Evolutionary conservation across 2,329 filamentous ascomycete genomes (phyloP).

Genomic region (Fusarium redolens): DNA sequence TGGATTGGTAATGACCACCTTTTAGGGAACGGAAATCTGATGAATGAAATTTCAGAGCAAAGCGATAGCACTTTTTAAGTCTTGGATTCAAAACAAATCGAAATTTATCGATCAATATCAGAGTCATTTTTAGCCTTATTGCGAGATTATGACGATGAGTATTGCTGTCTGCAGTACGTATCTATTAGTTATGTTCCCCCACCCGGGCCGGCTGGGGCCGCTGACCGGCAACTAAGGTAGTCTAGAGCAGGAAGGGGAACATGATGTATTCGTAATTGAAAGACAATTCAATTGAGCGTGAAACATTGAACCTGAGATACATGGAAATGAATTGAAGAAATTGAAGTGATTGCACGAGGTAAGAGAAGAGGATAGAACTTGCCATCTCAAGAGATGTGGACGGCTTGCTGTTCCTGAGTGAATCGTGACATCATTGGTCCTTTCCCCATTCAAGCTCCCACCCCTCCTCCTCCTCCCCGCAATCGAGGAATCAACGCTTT

Average conservation of each 20-base stretch:
- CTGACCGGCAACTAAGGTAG: not conserved
- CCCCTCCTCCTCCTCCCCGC: slow-evolving; percentile 33
- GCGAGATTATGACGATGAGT: not conserved
- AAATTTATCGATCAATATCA: not conserved
- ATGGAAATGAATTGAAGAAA: no score
- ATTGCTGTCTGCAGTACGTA: not conserved
- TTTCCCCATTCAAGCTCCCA: slow-evolving; percentile 9
- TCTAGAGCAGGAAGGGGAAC: not conserved
- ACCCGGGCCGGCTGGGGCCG: not conserved
- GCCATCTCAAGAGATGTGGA: not conserved
- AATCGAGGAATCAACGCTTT: slow-evolving; percentile 7
- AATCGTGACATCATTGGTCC: slow-evolving; percentile 34
- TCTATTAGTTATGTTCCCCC: not conserved
- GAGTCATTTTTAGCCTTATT: not conserved
- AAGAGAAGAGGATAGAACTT: not conserved
- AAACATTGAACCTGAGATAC: not conserved
- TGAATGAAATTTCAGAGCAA: not conserved
- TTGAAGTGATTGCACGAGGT: not conserved
- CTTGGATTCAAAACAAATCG: not conserved
- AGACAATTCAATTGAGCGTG: not conserved
- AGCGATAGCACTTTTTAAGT: not conserved
- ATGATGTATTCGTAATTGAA: not conserved
- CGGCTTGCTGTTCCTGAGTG: not conserved
- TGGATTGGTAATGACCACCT: not conserved
- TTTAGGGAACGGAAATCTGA: not conserved